Evolutionary conservation across 2,329 filamentous ascomycete genomes (phyloP).

Genomic region (Fusarium sp.): DNA sequence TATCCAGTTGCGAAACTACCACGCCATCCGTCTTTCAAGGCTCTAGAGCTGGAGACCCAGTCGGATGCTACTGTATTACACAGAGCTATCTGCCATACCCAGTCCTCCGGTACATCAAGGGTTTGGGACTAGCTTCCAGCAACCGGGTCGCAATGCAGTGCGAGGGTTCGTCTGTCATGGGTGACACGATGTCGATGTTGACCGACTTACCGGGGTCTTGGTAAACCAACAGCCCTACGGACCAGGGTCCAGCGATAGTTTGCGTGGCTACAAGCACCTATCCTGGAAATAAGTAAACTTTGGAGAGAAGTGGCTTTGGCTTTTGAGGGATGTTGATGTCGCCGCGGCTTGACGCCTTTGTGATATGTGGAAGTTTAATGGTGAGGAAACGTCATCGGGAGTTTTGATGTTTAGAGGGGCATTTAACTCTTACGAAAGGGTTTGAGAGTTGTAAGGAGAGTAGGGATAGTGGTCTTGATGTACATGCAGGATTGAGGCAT

Average conservation of each 20-base stretch:
- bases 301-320: not conserved
- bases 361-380: not conserved
- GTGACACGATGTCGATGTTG: not conserved
- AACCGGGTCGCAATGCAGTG: not conserved
- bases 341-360: constrained; percentile 2
- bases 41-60: not conserved
- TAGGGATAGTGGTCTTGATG: not conserved
- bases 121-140: not conserved
- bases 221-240: not conserved
- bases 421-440: not conserved
- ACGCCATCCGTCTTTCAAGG: not conserved
- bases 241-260: not conserved
- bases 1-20: not conserved
- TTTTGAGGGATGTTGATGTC: not conserved
- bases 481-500: not conserved
- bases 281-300: not conserved
- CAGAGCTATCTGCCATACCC: not conserved
- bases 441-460: not conserved
- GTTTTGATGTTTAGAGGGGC: not conserved
- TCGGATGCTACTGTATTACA: not conserved
- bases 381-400: not conserved
- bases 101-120: not conserved
- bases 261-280: not conserved
- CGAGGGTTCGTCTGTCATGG: not conserved
- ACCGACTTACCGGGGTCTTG: not conserved